phyloP scores from a whole-genome alignment of 2,329 filamentous ascomycete genomes.

The Tolypocladium ovalisporum region DNA sequence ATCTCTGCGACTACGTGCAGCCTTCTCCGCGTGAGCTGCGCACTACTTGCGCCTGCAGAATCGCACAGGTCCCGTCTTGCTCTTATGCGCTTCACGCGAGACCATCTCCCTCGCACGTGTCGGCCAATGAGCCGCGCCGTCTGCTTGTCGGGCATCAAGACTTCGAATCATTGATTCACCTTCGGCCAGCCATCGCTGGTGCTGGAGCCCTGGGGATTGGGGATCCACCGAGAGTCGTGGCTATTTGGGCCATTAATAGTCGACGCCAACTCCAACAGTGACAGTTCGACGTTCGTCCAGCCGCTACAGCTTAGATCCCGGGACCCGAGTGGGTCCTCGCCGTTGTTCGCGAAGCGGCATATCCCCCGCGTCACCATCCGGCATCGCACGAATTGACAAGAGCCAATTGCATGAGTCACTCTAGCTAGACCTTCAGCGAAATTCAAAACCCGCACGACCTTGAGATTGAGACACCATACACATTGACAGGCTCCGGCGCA shows the following conservation, averaged over 20 bases:
- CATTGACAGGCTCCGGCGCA: not conserved
- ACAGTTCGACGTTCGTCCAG: not conserved
- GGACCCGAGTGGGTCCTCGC: not conserved
- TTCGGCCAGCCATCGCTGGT: not conserved
- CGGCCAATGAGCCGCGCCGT: not conserved
- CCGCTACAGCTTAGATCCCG: not conserved
- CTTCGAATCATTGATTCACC: not conserved
- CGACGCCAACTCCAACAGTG: not conserved
- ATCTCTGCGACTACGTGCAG: not conserved
- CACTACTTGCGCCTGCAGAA: not conserved
- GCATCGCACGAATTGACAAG: not conserved
- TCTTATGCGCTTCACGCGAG: not conserved
- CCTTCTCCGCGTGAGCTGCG: not conserved
- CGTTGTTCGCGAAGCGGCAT: not conserved
- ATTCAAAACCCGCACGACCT: not conserved
- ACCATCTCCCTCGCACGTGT: not conserved
- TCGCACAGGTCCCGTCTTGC: not conserved
- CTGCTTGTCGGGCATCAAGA: not conserved
- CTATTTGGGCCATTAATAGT: not conserved
- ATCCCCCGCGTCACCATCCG: not conserved
- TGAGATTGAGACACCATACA: too few relatives aligned
- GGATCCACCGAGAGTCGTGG: not conserved
- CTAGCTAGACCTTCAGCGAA: not conserved
- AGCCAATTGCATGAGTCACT: not conserved
- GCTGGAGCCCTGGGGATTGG: too few relatives aligned